Percentiles rank a stretch among this genome's conserved stretches.
Conservation (phyloP, 129 eudicot species). For the Arctium lappa region DNA sequence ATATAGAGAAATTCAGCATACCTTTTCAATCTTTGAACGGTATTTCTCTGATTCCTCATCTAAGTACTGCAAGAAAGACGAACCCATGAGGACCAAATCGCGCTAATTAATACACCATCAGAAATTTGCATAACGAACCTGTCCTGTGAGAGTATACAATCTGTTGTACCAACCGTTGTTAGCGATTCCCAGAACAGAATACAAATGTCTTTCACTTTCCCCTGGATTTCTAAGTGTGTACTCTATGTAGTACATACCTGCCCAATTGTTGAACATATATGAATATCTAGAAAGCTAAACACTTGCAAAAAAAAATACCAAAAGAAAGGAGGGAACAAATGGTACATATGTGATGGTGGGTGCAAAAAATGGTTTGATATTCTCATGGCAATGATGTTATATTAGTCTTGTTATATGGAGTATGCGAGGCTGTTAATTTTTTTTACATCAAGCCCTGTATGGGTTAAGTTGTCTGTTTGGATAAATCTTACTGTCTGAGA, state of each 20-base stretch:
- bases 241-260: constrained; percentile 93
- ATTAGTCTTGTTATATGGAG: too few relatives aligned
- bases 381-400: too few relatives aligned
- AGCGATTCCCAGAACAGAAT: constrained; percentile 74
- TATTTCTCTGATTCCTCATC: constrained; percentile 87
- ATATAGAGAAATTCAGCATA: constrained; percentile 17
- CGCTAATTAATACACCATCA: not conserved
- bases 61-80: constrained; percentile 54
- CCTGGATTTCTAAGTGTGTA: constrained; percentile 87
- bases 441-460: too few relatives aligned
- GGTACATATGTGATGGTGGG: not conserved
- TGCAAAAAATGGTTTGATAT: not conserved
- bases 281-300: not conserved
- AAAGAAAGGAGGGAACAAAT: not conserved
- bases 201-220: constrained; percentile 75
- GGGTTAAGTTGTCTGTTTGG: too few relatives aligned
- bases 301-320: not conserved
- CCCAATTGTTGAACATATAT: not conserved
- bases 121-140: constrained; percentile 48
- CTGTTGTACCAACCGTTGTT: constrained; percentile 87
- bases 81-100: not conserved
- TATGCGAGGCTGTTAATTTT: too few relatives aligned
- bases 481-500: too few relatives aligned
- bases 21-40: constrained; percentile 66
- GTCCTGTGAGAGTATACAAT: constrained; percentile 96